Evolutionary conservation across 257 asterid genomes (phyloP).

Genomic region (Solanum boliviense): DNA sequence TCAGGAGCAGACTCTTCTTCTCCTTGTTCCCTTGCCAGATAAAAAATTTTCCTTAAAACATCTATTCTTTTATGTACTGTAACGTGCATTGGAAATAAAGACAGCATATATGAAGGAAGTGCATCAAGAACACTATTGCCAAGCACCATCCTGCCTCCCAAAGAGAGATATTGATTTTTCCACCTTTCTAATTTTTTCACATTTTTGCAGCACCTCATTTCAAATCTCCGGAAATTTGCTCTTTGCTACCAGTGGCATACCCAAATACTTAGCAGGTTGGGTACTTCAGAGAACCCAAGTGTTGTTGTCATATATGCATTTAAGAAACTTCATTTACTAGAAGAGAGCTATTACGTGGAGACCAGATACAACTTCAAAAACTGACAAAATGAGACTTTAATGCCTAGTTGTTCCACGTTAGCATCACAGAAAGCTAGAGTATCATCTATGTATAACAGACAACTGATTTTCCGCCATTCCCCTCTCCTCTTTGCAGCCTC

Average conservation of each 20-base stretch:
- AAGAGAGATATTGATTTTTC: background rate
- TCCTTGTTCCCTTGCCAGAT: background rate
- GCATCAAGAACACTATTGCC: background rate
- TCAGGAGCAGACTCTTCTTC: background rate
- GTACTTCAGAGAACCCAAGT: background rate
- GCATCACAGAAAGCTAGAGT: background rate
- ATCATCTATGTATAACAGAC: background rate
- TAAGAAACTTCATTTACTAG: background rate
- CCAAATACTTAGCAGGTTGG: background rate
- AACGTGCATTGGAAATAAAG: background rate
- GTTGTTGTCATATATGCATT: background rate
- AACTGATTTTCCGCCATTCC: background rate
- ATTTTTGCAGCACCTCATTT: background rate
- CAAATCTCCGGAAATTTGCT: background rate
- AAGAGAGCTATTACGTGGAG: background rate
- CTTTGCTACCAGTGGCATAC: background rate
- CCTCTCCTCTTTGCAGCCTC: background rate
- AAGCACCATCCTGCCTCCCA: background rate
- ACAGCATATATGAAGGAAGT: background rate
- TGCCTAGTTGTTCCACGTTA: background rate
- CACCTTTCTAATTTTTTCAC: background rate
- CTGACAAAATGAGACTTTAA: background rate
- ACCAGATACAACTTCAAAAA: background rate
- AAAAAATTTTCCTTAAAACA: background rate
- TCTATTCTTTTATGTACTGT: background rate